Conservation (phyloP, 2,329 filamentous ascomycete genomes). For the Xylaria sp. region DNA sequence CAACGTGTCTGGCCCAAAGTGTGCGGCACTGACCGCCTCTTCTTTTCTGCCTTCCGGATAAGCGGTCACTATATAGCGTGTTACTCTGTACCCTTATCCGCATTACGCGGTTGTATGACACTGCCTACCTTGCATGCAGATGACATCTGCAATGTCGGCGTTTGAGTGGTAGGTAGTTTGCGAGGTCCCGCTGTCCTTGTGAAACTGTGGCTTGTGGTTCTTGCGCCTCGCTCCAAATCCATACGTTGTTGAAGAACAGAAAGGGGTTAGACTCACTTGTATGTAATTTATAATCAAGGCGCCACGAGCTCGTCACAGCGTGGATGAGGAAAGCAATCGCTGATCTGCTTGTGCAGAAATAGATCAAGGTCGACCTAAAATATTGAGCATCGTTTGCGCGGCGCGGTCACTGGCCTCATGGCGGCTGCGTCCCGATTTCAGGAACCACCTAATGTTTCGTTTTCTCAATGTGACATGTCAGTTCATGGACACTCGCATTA, state of each 20-base stretch:
- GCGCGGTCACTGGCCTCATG: conserved; percentile 11
- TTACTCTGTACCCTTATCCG: conserved; percentile 15
- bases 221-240: not conserved
- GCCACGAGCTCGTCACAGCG: not conserved
- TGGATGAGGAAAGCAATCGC: not conserved
- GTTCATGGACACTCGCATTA: conserved; percentile 21
- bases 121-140: conserved; percentile 8
- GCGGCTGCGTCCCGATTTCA: conserved; percentile 22
- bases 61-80: not conserved
- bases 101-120: conserved; percentile 1
- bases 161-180: conserved; percentile 23
- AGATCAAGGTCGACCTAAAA: conserved; percentile 8
- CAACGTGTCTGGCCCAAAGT: conserved; percentile 12
- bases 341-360: not conserved
- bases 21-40: conserved; percentile 20
- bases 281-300: conserved; percentile 1
- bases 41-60: not conserved
- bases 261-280: not conserved
- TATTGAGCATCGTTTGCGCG: not conserved
- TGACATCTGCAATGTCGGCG: conserved; percentile 23
- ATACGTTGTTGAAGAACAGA: not conserved
- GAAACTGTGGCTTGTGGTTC: conserved; percentile 14
- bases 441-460: conserved; percentile 14
- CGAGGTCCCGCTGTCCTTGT: conserved; percentile 19
- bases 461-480: conserved; percentile 11